Evolutionary conservation across 768 basidiomycete genomes (phyloP).

Genomic region (Daedaleopsis nitida): DNA sequence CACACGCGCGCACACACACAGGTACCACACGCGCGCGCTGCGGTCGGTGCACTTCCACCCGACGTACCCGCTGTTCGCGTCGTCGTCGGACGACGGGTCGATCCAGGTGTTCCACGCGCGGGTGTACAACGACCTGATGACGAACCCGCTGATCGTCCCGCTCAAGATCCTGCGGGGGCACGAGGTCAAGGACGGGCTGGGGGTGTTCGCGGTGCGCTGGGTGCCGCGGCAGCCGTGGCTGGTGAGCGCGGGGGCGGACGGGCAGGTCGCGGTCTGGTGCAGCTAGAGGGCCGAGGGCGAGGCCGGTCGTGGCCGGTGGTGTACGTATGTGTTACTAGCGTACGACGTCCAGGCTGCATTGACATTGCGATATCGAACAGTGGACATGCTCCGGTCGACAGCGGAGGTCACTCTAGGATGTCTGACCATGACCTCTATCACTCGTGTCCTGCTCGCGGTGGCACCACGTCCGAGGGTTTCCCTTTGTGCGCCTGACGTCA

Average conservation of each 20-base stretch:
- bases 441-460: no score
- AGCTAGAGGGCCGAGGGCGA: constrained; percentile 43
- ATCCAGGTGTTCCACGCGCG: constrained; percentile 97
- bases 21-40: constrained; percentile 93
- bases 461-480: no score
- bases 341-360: no score
- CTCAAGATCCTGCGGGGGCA: constrained; percentile 97
- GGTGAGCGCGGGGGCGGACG: constrained; percentile 90
- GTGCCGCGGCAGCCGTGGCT: constrained; percentile 90
- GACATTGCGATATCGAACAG: no score
- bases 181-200: constrained; percentile 78
- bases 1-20: constrained; percentile 33
- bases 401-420: no score
- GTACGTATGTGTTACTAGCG: no score
- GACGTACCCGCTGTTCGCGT: constrained; percentile 93
- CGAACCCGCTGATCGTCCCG: constrained; percentile 96
- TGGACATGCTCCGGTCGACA: no score
- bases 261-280: constrained; percentile 86
- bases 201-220: constrained; percentile 92
- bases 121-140: constrained; percentile 94
- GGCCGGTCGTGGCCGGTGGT: no score
- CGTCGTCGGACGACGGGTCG: constrained; percentile 94
- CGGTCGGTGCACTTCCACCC: constrained; percentile 94
- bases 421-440: no score
- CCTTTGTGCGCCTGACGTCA: no score